Evolutionary conservation across 2,329 filamentous ascomycete genomes (phyloP), one percentile per base, ranked within the genome.

Genomic region (Alternaria ethzedia): DNA sequence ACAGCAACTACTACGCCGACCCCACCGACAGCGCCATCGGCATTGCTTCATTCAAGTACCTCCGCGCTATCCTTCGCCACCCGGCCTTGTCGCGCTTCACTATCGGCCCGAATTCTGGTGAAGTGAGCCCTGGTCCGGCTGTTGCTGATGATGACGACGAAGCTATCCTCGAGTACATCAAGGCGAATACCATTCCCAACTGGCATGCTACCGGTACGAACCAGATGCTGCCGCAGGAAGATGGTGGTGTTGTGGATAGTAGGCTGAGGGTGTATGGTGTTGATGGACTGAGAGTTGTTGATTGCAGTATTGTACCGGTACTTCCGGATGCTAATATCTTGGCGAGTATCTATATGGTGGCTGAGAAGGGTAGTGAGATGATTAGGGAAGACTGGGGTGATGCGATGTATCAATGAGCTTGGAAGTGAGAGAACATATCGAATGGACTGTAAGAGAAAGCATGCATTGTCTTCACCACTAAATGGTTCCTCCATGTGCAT

Each of bases 191-290:
- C 1, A 67, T 71, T 21, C 69, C 67, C 1, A 67, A 67, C 15
- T 79, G 73, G 70, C 77, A 80, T 61, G 74, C 77, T 3, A 64
- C 77, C 2, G 79, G 80, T 6, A 81, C 78, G 1, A 76, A 73
- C 15, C 72, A 71, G 9, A 78, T 79, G 76, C 46, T 75, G 59
- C 66, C 73, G 3, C 47, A 64, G 30, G 71, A 73, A 43, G 58
- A 76, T 36, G 76, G 76, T 0, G 78, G 77, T 23, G 77, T 79
- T 7, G 78, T 80, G 7, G 71, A 78, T 47, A 56, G 65, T 3
- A 61, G 68, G 25, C 30, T 78, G 47, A 65, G 67, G 28, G 77
- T 80, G 1, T 76, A 80, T 59, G 78, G 78, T 0, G 73, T 76
- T 3, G 67, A 70, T 30, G 71, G 71, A 5, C 57, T 80, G 17